phyloP scores from a whole-genome alignment of 1,139 yeast species.

The Yamadazyma diospyri region DNA sequence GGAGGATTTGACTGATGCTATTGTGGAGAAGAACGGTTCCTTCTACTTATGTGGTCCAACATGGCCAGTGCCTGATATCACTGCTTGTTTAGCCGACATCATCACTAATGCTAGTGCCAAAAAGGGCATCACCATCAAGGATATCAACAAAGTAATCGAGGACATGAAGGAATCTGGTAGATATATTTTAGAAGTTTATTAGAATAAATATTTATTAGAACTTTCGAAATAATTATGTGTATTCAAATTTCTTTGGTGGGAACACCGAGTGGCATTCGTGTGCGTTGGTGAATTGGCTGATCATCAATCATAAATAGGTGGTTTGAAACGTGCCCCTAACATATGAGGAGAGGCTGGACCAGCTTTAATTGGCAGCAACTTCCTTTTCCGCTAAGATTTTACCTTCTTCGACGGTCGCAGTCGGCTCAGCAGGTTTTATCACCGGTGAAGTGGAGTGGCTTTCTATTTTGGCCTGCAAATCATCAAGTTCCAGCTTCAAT shows the following conservation, averaged over 20 bases:
- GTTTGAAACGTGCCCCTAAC: too few relatives aligned
- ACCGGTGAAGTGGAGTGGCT: slow-evolving; percentile 22
- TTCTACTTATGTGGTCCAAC: slow-evolving; percentile 98
- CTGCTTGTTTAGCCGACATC: slow-evolving; percentile 85
- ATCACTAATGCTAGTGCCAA: slow-evolving; percentile 66
- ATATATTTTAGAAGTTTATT: slow-evolving; percentile 91
- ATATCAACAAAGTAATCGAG: slow-evolving; percentile 78
- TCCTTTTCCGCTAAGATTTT: too few relatives aligned
- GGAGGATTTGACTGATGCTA: slow-evolving; percentile 71
- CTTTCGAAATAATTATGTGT: too few relatives aligned
- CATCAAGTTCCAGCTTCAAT: slow-evolving; percentile 65
- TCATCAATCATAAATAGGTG: too few relatives aligned
- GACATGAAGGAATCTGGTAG: slow-evolving; percentile 92
- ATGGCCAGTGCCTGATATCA: slow-evolving; percentile 98
- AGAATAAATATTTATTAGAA: slow-evolving; percentile 3
- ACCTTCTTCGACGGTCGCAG: too few relatives aligned
- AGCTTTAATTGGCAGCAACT: too few relatives aligned
- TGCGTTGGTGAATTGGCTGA: too few relatives aligned
- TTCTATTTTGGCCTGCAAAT: slow-evolving; percentile 54
- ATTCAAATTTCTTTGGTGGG: too few relatives aligned
- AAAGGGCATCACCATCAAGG: slow-evolving; percentile 61
- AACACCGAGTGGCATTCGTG: too few relatives aligned
- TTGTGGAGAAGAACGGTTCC: slow-evolving; percentile 75
- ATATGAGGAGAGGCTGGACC: too few relatives aligned
- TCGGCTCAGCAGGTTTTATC: slow-evolving; percentile 13